Conservation (phyloP, 2,329 filamentous ascomycete species). For the Ascochyta viciae-villosae region DNA sequence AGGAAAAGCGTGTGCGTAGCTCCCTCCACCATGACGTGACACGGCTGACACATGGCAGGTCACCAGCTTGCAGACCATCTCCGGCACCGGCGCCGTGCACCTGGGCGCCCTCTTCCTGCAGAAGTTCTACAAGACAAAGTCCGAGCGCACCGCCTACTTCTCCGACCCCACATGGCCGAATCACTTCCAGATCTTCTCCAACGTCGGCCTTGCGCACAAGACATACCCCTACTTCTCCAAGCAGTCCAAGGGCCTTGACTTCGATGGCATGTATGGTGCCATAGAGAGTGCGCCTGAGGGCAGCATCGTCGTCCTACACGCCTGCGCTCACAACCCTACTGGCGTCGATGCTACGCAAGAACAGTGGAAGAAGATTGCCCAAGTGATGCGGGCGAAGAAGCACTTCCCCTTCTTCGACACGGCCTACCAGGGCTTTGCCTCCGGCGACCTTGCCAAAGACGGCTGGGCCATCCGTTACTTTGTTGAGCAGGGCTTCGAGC, state of each 20-base stretch:
- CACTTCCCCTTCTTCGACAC: constrained; percentile 99
- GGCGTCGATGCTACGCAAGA: constrained; percentile 93
- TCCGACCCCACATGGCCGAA: constrained; percentile 98
- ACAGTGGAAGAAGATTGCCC: constrained; percentile 91
- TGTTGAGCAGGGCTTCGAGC: constrained; percentile 83
- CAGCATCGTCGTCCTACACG: constrained; percentile 89
- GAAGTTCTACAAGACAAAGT: constrained; percentile 77
- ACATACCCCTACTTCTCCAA: constrained; percentile 95
- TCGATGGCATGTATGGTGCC: constrained; percentile 81
- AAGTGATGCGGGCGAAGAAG: constrained; percentile 74
- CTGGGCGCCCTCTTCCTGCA: constrained; percentile 91
- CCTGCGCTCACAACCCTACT: constrained; percentile 97
- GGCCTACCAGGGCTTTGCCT: constrained; percentile 97
- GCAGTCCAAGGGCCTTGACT: constrained; percentile 88
- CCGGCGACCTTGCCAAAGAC: constrained; percentile 83
- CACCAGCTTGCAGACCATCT: constrained; percentile 90
- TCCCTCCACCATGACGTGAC: constrained; percentile 29
- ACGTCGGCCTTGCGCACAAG: constrained; percentile 79
- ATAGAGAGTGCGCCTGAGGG: constrained; percentile 74
- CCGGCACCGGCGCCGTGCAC: constrained; percentile 94
- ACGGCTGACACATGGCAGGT: constrained; percentile 54
- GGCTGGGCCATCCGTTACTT: constrained; percentile 95
- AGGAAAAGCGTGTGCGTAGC: constrained; percentile 74
- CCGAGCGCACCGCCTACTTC: constrained; percentile 81
- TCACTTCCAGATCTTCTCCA: constrained; percentile 97